Percentiles rank a stretch among this genome's conserved stretches.
Conservation (phyloP, 2,329 filamentous ascomycete species). For the Daldinia sp. region DNA sequence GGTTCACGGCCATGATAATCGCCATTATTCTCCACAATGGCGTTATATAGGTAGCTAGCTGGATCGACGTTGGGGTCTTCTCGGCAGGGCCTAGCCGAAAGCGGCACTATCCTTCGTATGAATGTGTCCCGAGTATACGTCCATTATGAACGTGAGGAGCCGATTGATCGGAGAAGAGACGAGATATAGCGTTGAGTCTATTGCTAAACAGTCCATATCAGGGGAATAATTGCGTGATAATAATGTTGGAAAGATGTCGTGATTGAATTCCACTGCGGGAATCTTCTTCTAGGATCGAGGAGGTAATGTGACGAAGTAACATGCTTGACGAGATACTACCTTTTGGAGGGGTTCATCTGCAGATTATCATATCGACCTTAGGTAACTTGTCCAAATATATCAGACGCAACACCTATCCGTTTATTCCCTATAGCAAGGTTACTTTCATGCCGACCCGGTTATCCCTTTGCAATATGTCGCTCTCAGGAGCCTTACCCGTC, state of each 20-base stretch:
- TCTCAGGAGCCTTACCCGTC: background rate
- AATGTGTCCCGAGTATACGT: background rate
- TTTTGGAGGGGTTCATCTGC: conserved; percentile 14
- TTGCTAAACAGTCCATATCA: background rate
- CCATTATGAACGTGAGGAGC: background rate
- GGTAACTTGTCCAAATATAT: background rate
- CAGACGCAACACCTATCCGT: background rate
- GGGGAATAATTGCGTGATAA: conserved; percentile 6
- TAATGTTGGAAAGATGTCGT: conserved; percentile 8
- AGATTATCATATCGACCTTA: background rate
- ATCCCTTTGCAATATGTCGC: conserved; percentile 6
- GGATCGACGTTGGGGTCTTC: background rate
- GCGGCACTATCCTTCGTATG: background rate
- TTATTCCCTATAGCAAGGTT: too few relatives aligned
- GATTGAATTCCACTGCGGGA: conserved; percentile 14
- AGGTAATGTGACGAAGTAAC: background rate
- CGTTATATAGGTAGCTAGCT: conserved; percentile 15
- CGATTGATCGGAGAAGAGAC: background rate
- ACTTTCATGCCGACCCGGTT: too few relatives aligned
- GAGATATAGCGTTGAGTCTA: background rate
- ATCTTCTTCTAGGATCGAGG: background rate
- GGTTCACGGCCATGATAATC: background rate
- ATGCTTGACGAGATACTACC: conserved; percentile 10
- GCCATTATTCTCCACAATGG: conserved; percentile 19
- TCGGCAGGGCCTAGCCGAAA: conserved; percentile 12